Percentiles rank a stretch among this genome's conserved stretches.
Evolutionary conservation across 2,329 filamentous ascomycete species (phyloP).

Genomic region (Xylariaceae sp.): DNA sequence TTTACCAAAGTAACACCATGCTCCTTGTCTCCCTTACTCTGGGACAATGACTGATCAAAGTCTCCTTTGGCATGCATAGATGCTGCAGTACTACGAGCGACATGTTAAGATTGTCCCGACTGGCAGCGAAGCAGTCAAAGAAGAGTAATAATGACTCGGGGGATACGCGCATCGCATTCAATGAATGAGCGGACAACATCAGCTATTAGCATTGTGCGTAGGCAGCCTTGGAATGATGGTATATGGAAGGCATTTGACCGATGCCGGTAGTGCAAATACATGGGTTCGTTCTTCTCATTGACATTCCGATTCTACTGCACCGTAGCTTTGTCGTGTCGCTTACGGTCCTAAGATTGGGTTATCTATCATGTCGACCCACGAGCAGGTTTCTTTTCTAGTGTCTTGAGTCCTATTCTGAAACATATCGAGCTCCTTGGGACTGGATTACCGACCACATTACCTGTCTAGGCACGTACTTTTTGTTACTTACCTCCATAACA

Average conservation of each 20-base stretch:
- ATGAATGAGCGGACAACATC: not conserved
- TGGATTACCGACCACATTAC: too few species aligned
- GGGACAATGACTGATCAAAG: conserved; percentile 8
- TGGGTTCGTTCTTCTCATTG: not conserved
- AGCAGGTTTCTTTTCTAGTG: not conserved
- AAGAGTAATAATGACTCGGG: conserved; percentile 19
- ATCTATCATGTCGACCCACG: conserved; percentile 4
- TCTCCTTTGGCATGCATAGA: conserved; percentile 45
- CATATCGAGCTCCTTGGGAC: too few species aligned
- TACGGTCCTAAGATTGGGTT: not conserved
- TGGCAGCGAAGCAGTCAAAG: conserved; percentile 24
- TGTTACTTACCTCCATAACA: conserved; percentile 1
- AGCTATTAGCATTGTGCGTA: not conserved
- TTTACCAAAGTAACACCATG: not conserved
- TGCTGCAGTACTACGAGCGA: conserved; percentile 65
- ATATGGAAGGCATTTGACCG: not conserved
- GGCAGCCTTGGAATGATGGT: not conserved
- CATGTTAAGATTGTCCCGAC: conserved; percentile 60
- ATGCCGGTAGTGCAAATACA: not conserved
- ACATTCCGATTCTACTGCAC: conserved; percentile 1
- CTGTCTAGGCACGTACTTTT: not conserved
- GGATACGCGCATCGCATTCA: not conserved
- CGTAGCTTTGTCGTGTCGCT: not conserved
- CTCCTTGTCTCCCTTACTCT: not conserved
- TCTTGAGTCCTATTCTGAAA: too few species aligned